These are phyloP conservation scores for Erysiphe neolycopersici DNA, from an alignment of 2,329 filamentous ascomycete genomes.

Conservation along the genomic window DNA sequence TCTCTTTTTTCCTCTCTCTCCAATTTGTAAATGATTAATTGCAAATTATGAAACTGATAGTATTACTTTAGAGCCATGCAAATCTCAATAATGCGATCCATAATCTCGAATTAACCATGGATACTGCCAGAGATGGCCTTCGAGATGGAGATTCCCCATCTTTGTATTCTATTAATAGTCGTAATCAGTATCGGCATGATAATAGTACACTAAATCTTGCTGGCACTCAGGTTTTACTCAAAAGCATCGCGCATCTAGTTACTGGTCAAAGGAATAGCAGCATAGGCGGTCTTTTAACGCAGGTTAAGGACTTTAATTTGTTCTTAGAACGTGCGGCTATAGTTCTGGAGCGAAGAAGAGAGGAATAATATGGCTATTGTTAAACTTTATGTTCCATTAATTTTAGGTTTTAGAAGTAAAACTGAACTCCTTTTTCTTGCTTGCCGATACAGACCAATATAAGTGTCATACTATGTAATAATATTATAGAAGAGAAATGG, in stretches of 20 bases:
- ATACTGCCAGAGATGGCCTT: slow-evolving; percentile 19
- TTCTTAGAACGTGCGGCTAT: slow-evolving; percentile 33
- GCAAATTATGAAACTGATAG: slow-evolving; percentile 1
- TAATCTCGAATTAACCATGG: slow-evolving; percentile 30
- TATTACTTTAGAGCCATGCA: slow-evolving; percentile 18
- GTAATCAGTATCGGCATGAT: slow-evolving; percentile 6
- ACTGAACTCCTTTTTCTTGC: too few relatives aligned
- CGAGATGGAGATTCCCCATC: slow-evolving; percentile 13
- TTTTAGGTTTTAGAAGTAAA: too few relatives aligned
- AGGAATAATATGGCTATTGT: too few relatives aligned
- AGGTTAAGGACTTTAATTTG: slow-evolving; percentile 33
- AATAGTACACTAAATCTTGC: slow-evolving; percentile 24
- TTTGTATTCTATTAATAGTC: too few relatives aligned
- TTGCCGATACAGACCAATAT: too few relatives aligned
- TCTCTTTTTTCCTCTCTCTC: neutral
- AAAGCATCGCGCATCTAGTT: slow-evolving; percentile 26
- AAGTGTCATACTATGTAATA: too few relatives aligned
- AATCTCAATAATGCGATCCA: slow-evolving; percentile 29
- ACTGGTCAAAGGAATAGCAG: slow-evolving; percentile 18
- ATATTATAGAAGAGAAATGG: too few relatives aligned
- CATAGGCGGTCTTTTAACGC: slow-evolving; percentile 25
- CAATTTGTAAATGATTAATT: neutral
- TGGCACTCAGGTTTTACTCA: slow-evolving; percentile 29
- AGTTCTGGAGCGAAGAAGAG: slow-evolving; percentile 20
- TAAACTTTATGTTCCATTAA: too few relatives aligned